These are phyloP conservation scores for Pseudocercospora crystallina DNA, from an alignment of 2,329 filamentous ascomycete species.

Conservation along the genomic window DNA sequence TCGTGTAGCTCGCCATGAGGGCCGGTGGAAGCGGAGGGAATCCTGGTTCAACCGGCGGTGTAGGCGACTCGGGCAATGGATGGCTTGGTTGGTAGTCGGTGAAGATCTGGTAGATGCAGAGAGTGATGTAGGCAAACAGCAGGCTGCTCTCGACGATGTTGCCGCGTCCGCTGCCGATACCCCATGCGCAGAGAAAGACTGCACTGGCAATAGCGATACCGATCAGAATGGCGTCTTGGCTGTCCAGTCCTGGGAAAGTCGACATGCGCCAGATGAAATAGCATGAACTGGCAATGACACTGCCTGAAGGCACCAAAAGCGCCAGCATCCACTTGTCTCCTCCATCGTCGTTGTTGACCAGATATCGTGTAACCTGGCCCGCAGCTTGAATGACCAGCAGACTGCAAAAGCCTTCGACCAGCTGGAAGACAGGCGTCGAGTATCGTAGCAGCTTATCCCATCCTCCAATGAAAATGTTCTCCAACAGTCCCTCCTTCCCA, in stretches of 20 bases:
- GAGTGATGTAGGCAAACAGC: constrained; percentile 94
- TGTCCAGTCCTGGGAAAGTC: constrained; percentile 88
- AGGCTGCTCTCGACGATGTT: constrained; percentile 95
- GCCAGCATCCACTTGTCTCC: constrained; percentile 97
- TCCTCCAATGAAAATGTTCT: constrained; percentile 74
- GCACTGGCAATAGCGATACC: constrained; percentile 90
- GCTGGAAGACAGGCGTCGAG: constrained; percentile 90
- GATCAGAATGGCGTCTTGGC: constrained; percentile 87
- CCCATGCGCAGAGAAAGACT: constrained; percentile 89
- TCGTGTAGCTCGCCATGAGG: constrained; percentile 97
- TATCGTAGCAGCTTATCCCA: constrained; percentile 90
- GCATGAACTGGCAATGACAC: constrained; percentile 86
- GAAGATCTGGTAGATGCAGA: constrained; percentile 98
- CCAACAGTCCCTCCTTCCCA: constrained; percentile 78
- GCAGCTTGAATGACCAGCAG: constrained; percentile 91
- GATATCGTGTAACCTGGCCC: constrained; percentile 90
- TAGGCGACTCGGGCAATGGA: constrained; percentile 44
- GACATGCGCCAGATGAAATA: constrained; percentile 97
- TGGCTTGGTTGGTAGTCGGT: constrained; percentile 90
- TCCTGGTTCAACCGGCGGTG: constrained; percentile 63
- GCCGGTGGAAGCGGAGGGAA: constrained; percentile 96
- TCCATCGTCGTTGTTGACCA: constrained; percentile 82
- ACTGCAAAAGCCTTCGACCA: constrained; percentile 95
- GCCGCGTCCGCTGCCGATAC: constrained; percentile 88
- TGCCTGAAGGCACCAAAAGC: constrained; percentile 82